These are phyloP conservation scores for Cladosporium austrohemisphaericum DNA, from an alignment of 2,329 filamentous ascomycete species.

Conservation along the genomic window DNA sequence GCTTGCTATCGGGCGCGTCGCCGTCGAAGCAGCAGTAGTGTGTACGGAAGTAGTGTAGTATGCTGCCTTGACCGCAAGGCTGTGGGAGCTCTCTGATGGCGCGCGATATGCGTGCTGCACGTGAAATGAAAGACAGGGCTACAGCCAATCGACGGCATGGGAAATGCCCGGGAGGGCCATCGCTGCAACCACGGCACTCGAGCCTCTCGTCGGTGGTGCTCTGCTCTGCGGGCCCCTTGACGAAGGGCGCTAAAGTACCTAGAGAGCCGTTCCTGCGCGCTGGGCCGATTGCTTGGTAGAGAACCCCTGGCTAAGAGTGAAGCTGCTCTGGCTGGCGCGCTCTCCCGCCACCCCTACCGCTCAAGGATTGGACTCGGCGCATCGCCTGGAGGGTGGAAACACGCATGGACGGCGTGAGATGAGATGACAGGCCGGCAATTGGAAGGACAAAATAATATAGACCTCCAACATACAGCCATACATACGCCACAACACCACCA, in stretches of 20 bases:
- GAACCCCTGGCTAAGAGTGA: background rate
- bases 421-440: no score
- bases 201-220: no score
- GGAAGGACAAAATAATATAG: no score
- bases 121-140: background rate
- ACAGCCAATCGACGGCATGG: constrained; percentile 1
- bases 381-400: no score
- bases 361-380: background rate
- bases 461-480: no score
- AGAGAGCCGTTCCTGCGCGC: constrained; percentile 2
- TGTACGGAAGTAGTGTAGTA: no score
- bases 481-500: no score
- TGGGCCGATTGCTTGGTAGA: background rate
- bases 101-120: constrained; percentile 1
- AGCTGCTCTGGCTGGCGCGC: background rate
- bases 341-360: constrained; percentile 9
- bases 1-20: no score
- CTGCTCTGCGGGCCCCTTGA: background rate
- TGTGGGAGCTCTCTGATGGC: background rate
- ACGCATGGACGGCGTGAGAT: no score
- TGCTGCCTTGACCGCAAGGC: no score
- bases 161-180: background rate
- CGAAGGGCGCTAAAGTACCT: constrained; percentile 3
- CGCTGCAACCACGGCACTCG: background rate
- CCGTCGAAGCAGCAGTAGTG: no score